These are phyloP conservation scores for Podila verticillata DNA, from an alignment of 192 early-diverging fungal species.

Conservation along the genomic window DNA sequence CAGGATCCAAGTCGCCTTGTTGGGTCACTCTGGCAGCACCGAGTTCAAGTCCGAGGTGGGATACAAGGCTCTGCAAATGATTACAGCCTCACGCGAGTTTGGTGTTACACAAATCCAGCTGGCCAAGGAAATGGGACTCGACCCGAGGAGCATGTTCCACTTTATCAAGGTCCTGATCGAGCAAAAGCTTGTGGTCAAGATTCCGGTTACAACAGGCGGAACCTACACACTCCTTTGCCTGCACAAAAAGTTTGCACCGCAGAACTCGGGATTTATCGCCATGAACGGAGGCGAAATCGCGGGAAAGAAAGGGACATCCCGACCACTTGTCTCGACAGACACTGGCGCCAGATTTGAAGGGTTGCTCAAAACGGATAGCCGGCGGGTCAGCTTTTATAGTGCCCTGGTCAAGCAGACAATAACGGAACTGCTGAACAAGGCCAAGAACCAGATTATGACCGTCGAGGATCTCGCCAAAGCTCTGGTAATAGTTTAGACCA, in stretches of 20 bases:
- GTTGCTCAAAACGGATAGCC: constrained; percentile 22
- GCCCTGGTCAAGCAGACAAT: constrained; percentile 65
- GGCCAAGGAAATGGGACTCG: constrained; percentile 60
- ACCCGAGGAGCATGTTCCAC: constrained; percentile 72
- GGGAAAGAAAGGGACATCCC: constrained; percentile 11
- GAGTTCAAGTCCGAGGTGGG: constrained; percentile 30
- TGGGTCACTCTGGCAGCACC: constrained; percentile 51
- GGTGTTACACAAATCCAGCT: constrained; percentile 69
- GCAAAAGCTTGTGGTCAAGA: constrained; percentile 66
- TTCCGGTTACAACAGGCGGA: constrained; percentile 67
- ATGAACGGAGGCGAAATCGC: constrained; percentile 43
- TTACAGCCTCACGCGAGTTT: constrained; percentile 55
- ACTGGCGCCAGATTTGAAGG: constrained; percentile 22
- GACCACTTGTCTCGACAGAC: constrained; percentile 2
- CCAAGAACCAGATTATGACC: constrained; percentile 62
- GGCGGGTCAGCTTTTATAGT: constrained; percentile 58
- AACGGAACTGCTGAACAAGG: constrained; percentile 60
- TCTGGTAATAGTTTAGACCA: constrained; percentile 53
- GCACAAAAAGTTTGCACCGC: constrained; percentile 59
- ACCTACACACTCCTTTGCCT: constrained; percentile 68
- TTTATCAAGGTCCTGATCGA: constrained; percentile 63
- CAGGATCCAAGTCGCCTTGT: constrained; percentile 34
- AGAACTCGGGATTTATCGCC: constrained; percentile 56
- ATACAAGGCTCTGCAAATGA: constrained; percentile 50
- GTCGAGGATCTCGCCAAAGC: constrained; percentile 63